Evolutionary conservation across 2,329 filamentous ascomycete genomes (phyloP), one percentile per base, ranked within the genome.

Genomic region (Arthroderma uncinatum): DNA sequence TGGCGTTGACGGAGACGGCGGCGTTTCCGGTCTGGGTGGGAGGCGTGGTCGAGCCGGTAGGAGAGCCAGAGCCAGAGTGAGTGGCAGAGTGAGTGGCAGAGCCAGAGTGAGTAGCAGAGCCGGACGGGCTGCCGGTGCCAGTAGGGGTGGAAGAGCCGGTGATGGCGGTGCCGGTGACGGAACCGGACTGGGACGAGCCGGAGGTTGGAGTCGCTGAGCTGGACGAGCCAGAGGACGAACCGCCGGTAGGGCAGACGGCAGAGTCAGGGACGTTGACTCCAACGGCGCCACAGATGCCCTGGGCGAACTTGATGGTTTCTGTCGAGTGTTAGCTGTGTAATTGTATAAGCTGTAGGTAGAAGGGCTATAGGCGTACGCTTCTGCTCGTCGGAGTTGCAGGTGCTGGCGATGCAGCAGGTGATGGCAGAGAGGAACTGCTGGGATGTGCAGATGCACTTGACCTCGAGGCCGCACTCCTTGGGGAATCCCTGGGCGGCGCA

Each of bases 371-470:
- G n/a, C 19, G 23, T 67, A 70, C 73, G 61, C 37, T 73, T 55
- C 58, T 79, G 74, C n/a, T 78, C 74, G 0, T 63, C 63, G 0
- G 62, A 23, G 33, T 63, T 62, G 65, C 79, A 82, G n/a, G 66
- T 65, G 1, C 63, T 62, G 16, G 70, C 65, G 19, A 82, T 68
- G 62, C 79, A 82, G 67, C 78, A 79, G 44, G 75, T 67, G 59
- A 81, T 77, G 55, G 65, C 64, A 50, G 59, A 64, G 56, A 82
- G 64, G 71, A 81, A 82, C 16, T 66, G 63, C 9, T 65, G 60
- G 59, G 70, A 68, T 5, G 63, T 64, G 64, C 79, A 82, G 61
- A 81, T 79, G 62, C 79, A 82, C 36, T 66, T 62, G 58, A 75
- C 67, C 57, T 80, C 72, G 19, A 76, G 56, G 33, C 66, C 64